A percentile compares a stretch with the other conserved stretches of the same genome.
phyloP scores from a whole-genome alignment of 2,329 filamentous ascomycete genomes.

The Epichloe gansuensis region DNA sequence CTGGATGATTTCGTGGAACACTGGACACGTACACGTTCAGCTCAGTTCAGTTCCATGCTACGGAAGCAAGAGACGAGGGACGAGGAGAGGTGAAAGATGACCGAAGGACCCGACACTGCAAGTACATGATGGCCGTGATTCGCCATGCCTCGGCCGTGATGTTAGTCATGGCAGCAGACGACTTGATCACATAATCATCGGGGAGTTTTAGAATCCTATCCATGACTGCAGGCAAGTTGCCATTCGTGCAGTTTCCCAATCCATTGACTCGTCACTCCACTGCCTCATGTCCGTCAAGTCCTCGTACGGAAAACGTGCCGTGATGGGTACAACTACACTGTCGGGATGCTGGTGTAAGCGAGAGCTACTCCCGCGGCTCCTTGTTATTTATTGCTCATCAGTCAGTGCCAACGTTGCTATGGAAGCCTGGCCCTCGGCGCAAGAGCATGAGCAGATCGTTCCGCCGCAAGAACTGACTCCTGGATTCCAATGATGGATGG shows the following conservation, averaged over 20 bases:
- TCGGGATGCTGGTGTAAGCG: conserved; percentile 20
- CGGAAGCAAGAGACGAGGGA: no score
- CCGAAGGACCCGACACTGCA: conserved; percentile 27
- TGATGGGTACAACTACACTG: conserved; percentile 19
- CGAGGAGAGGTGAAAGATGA: conserved; percentile 5
- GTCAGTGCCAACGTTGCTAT: no score
- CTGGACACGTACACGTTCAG: conserved; percentile 8
- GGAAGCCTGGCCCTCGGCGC: no score
- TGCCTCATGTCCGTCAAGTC: conserved; percentile 22
- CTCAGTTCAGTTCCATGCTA: no score
- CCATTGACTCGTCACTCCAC: conserved; percentile 20
- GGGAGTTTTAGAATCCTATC: conserved; percentile 16
- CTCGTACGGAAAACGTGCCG: conserved; percentile 14
- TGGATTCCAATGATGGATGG: no score
- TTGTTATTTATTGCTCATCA: no score
- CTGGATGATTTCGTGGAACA: conserved; percentile 23
- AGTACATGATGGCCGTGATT: conserved; percentile 25
- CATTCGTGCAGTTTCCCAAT: conserved; percentile 11
- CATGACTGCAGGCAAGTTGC: conserved; percentile 8
- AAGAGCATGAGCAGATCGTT: no score
- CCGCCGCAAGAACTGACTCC: no score
- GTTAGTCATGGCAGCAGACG: conserved; percentile 22
- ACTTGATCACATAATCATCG: conserved; percentile 14
- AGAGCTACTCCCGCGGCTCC: background rate
- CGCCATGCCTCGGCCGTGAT: conserved; percentile 30